Percentiles rank a stretch among this genome's conserved stretches.
phyloP scores from a whole-genome alignment of 2,329 filamentous ascomycete species.

The Fusarium sp. region DNA sequence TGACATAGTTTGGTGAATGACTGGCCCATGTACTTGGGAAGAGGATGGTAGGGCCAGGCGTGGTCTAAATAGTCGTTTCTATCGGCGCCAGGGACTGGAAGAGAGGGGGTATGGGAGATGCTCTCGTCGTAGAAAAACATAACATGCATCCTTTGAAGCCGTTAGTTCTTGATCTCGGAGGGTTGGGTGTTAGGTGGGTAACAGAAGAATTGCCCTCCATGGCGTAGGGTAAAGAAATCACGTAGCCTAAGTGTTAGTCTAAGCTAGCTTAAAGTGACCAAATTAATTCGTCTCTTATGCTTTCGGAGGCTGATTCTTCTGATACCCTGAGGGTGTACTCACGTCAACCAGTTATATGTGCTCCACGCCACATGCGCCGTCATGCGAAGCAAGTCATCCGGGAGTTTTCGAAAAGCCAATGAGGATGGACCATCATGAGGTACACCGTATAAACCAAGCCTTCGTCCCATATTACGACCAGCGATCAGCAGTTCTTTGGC shows the following conservation, averaged over 20 bases:
- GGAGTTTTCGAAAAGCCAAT: not conserved
- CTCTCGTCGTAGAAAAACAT: not conserved
- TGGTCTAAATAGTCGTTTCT: not conserved
- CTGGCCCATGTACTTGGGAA: not conserved
- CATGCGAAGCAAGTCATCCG: not conserved
- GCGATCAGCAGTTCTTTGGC: not conserved
- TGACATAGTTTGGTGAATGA: not conserved
- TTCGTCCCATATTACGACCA: not conserved
- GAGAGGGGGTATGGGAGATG: not conserved
- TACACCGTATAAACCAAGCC: not conserved
- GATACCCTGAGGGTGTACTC: not conserved
- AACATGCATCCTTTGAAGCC: not conserved
- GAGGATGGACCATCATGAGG: not conserved
- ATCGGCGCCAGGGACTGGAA: not conserved
- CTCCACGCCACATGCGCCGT: constrained; percentile 3
- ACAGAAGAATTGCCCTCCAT: too few relatives aligned
- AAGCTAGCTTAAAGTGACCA: too few relatives aligned
- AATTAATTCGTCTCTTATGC: too few relatives aligned
- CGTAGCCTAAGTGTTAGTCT: too few relatives aligned
- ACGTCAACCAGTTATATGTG: constrained; percentile 5
- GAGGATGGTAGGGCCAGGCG: not conserved
- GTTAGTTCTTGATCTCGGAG: not conserved
- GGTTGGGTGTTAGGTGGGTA: too few relatives aligned
- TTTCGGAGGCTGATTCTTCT: too few relatives aligned
- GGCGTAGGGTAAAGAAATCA: too few relatives aligned